Evolutionary conservation across 2,329 filamentous ascomycete species (phyloP).

Genomic region (Ophiostoma sp.): DNA sequence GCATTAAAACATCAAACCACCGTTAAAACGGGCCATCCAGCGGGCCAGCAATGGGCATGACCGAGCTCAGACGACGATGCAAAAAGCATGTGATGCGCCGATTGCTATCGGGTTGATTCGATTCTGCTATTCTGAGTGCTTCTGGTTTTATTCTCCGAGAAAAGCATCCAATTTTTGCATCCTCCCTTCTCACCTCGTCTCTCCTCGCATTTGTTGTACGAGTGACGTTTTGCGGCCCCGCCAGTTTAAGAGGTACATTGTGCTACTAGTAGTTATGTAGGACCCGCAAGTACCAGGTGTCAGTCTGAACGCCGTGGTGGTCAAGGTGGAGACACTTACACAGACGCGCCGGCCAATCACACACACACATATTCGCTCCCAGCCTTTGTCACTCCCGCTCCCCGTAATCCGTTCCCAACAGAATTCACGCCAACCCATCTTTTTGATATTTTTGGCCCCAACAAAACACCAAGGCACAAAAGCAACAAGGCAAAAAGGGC

Average conservation of each 20-base stretch:
- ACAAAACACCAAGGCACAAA: conserved; percentile 21
- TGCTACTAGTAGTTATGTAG: not conserved
- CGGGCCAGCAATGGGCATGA: not conserved
- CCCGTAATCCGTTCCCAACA: conserved; percentile 23
- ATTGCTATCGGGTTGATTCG: not conserved
- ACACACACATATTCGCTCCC: not conserved
- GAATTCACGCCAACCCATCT: conserved; percentile 19
- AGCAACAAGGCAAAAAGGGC: conserved; percentile 7
- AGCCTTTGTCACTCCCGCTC: conserved; percentile 11
- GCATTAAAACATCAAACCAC: not conserved
- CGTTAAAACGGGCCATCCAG: not conserved
- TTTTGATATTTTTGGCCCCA: conserved; percentile 19
- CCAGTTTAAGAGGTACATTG: not conserved
- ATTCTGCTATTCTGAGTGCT: not conserved
- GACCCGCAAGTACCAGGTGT: conserved; percentile 7
- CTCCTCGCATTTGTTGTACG: conserved; percentile 1
- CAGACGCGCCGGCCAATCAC: conserved; percentile 17
- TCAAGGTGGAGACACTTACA: conserved; percentile 6
- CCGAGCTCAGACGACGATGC: not conserved
- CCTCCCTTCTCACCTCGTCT: not conserved
- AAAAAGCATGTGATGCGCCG: conserved; percentile 6
- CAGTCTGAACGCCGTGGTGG: not conserved
- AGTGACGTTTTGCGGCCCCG: conserved; percentile 6
- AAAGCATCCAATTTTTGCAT: not conserved
- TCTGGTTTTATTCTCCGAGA: not conserved